Evolutionary conservation across 306 rosid species (phyloP), one percentile per base, ranked within the genome.

Genomic region (Prunus fruticosa): DNA sequence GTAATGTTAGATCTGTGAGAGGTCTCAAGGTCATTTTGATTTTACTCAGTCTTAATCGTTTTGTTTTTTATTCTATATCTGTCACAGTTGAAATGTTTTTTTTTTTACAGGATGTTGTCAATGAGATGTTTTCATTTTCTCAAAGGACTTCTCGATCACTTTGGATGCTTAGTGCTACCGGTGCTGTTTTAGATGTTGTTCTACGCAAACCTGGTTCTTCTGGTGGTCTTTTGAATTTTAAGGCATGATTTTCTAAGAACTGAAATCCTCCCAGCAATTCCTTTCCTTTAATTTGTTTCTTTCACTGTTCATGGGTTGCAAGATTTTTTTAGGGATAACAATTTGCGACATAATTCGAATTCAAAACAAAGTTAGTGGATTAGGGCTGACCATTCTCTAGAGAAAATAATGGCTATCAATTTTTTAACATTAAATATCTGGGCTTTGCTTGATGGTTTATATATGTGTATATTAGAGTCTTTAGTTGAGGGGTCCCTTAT

Each of bases 151-250:
- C 69, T 66, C 71, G 60, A 0, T 43, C 82, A 41, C 73, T 80
- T 69, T 83, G 86, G 71, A 23, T 91, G 10, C 79, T 87, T n/a
- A 80, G 92, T 57, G 91, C 88, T 8, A 64, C 34, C 60, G 97
- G 97, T 54, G 11, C 5, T 43, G 70, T 86, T 9, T 84, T 91
- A 11, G 50, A 52, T 30, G 88, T 77, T 4, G 2, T 18, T 34
- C 49, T 91, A 78, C 70, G 83, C 11, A 66, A 75, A 25, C 71
- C 75, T 47, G 11, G 8, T 67, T 18, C 61, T 67, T 46, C 38
- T 58, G 27, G 78, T 3, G 70, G 71, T 45, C 75, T 20, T 67
- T 11, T 43, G 67, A 89, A 30, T 84, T 75, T 68, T 11, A 83
- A 89, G 89, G 93, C 83, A 79, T 19, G 71, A 27, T 23, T 74